phyloP scores from a whole-genome alignment of 805 yeast species.

The Pichia californica region DNA sequence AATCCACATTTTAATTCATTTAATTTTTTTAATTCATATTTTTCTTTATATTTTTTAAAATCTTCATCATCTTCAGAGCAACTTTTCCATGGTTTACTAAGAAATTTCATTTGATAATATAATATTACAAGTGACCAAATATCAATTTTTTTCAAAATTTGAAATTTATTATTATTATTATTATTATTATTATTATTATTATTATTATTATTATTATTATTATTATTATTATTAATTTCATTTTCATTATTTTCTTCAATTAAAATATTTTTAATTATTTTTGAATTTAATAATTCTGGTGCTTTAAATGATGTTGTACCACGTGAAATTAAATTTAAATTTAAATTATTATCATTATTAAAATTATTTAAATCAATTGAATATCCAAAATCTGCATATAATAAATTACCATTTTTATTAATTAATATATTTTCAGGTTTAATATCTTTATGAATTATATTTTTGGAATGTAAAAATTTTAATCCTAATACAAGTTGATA shows the following conservation, averaged over 20 bases:
- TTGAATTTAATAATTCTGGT: constrained; percentile 32
- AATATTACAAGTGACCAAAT: constrained; percentile 48
- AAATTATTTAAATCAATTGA: constrained; percentile 31
- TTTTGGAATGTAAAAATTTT: constrained; percentile 35
- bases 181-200: no score
- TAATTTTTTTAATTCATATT: constrained; percentile 12
- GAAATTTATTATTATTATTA: background rate
- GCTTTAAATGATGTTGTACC: constrained; percentile 53
- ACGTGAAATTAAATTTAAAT: constrained; percentile 27
- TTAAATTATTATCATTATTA: no score
- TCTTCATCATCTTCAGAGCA: constrained; percentile 29
- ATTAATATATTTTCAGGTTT: constrained; percentile 50
- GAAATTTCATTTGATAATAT: constrained; percentile 38
- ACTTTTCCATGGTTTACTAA: constrained; percentile 43
- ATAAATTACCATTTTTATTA: constrained; percentile 37
- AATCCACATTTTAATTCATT: constrained; percentile 15
- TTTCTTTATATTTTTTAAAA: constrained; percentile 16
- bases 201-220: no score
- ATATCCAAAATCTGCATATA: constrained; percentile 47
- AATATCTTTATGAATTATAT: constrained; percentile 44
- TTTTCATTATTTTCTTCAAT: background rate
- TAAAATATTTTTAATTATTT: constrained; percentile 20
- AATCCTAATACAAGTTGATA: constrained; percentile 48
- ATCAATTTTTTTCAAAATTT: constrained; percentile 35
- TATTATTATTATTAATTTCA: background rate